These are phyloP conservation scores for Macaranga tanarius DNA, from an alignment of 441 rosid species.

Conservation along the genomic window DNA sequence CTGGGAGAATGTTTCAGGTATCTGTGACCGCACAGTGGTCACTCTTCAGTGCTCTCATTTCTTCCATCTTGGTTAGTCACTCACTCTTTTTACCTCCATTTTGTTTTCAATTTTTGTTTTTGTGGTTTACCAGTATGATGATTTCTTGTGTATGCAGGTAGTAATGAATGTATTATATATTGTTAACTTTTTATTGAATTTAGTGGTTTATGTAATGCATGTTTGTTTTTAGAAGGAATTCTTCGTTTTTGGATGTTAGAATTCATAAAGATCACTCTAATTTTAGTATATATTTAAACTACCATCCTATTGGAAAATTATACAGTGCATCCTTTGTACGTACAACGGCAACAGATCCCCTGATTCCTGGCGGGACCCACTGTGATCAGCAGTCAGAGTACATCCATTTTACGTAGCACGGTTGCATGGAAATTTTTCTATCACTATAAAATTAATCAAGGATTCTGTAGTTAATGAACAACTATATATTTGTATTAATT, in stretches of 20 bases:
- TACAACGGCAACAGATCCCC: too few relatives aligned
- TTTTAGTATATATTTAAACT: background rate
- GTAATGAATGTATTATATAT: background rate
- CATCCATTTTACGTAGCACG: background rate
- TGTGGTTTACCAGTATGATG: background rate
- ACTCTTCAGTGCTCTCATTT: conserved; percentile 11
- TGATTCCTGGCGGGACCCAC: background rate
- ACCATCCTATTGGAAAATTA: background rate
- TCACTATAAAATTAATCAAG: background rate
- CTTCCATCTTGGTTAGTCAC: conserved; percentile 9
- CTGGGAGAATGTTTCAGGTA: background rate
- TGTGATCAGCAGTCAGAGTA: background rate
- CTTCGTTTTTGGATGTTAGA: background rate
- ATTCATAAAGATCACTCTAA: background rate
- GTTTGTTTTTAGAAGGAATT: background rate
- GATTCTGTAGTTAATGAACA: background rate
- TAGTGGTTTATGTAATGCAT: background rate
- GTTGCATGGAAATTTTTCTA: background rate
- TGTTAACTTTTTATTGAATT: background rate
- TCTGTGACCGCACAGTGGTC: background rate
- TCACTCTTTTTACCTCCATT: background rate
- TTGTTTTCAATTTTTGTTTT: background rate
- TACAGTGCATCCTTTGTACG: background rate
- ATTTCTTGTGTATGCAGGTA: background rate
- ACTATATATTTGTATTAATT: background rate